Evolutionary conservation across 179 eudicot species (phyloP).

Genomic region (Silene vulgaris): DNA sequence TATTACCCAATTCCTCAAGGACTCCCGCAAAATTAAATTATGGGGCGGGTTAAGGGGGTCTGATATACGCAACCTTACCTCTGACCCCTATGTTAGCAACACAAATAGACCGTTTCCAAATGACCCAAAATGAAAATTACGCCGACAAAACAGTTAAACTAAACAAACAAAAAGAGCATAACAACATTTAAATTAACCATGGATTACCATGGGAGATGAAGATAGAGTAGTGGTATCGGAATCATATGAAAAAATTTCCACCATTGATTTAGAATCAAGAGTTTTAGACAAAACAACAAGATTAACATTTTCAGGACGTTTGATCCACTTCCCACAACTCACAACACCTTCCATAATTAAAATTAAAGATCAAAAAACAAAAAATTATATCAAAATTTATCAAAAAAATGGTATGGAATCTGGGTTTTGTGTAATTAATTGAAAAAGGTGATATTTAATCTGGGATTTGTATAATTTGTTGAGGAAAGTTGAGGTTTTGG

Average conservation of each 20-base stretch:
- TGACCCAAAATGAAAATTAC: too few species aligned
- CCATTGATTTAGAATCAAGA: constrained; percentile 32
- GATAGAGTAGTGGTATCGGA: constrained; percentile 52
- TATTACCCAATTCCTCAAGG: too few species aligned
- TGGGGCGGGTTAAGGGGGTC: too few species aligned
- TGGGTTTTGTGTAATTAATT: not conserved
- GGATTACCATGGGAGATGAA: constrained; percentile 55
- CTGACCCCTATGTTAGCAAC: too few species aligned
- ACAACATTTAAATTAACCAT: not conserved
- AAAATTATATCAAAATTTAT: too few species aligned
- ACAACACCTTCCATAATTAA: constrained; percentile 32
- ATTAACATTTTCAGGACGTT: constrained; percentile 76
- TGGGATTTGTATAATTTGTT: not conserved
- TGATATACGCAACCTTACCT: too few species aligned
- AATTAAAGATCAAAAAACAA: not conserved
- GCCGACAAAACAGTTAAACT: not conserved
- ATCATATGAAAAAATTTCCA: constrained; percentile 67
- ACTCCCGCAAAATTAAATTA: too few species aligned
- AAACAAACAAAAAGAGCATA: not conserved
- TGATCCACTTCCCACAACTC: constrained; percentile 75
- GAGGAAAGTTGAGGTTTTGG: not conserved
- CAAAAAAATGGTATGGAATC: too few species aligned
- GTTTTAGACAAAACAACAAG: constrained; percentile 58
- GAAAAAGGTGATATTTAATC: too few species aligned
- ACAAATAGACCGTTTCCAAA: too few species aligned